Conservation (phyloP, 225 moss, liverwort and hornwort genomes). For the Pleurozium schreberi region DNA sequence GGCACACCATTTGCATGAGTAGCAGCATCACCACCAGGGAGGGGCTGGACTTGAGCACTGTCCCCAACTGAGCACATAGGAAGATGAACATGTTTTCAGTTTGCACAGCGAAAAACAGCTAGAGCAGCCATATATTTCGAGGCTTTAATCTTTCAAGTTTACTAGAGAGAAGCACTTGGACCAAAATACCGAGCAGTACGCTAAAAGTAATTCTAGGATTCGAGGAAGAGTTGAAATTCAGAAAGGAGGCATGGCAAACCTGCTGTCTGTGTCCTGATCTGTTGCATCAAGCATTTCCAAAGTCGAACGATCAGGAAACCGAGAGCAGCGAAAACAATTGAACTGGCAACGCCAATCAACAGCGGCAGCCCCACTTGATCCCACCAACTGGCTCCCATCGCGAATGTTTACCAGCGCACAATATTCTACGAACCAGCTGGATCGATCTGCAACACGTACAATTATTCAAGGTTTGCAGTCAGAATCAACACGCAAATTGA, state of each 20-base stretch:
- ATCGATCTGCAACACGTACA: too few species aligned
- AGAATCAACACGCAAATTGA: too few species aligned
- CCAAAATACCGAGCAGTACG: background rate
- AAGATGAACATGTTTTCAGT: background rate
- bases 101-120: background rate
- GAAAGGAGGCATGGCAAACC: background rate
- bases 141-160: background rate
- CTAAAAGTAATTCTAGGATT: background rate
- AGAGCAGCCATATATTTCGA: background rate
- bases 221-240: background rate
- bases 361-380: background rate
- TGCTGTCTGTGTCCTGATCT: background rate
- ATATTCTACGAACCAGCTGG: too few species aligned
- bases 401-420: too few species aligned
- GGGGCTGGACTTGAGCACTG: background rate
- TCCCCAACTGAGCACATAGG: background rate
- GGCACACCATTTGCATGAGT: background rate
- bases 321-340: background rate
- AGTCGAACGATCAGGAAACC: background rate
- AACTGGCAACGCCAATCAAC: too few species aligned
- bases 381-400: background rate
- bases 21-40: background rate
- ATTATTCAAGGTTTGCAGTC: too few species aligned
- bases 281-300: background rate
- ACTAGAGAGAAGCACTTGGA: background rate